Evolutionary conservation across 371 early-diverging fungal species (phyloP).

Genomic region (Mucor velutinosus): DNA sequence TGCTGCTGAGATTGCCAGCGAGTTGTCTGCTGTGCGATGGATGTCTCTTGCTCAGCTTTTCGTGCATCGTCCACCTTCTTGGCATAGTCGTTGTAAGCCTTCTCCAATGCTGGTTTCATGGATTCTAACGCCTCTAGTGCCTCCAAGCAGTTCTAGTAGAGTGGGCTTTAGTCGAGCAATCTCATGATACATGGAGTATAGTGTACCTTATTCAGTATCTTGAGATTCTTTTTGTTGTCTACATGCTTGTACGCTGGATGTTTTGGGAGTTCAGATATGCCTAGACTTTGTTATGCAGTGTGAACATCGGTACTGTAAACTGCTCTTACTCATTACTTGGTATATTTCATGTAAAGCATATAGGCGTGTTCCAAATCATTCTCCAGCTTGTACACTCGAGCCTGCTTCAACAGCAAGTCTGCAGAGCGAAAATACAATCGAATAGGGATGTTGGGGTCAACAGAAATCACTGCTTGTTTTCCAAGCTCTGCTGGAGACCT

Average conservation of each 20-base stretch:
- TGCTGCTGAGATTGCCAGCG: conserved; percentile 6
- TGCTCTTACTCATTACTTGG: conserved; percentile 41
- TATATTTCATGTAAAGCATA: conserved; percentile 56
- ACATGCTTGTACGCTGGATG: conserved; percentile 52
- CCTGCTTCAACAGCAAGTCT: conserved; percentile 55
- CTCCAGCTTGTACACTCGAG: conserved; percentile 54
- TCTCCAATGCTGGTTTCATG: conserved; percentile 45
- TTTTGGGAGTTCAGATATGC: conserved; percentile 54
- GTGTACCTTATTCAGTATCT: conserved; percentile 35
- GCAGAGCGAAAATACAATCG: conserved; percentile 62
- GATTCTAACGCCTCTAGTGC: conserved; percentile 51
- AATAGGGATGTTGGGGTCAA: conserved; percentile 52
- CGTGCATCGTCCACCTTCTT: conserved; percentile 11
- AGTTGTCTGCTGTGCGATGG: not conserved
- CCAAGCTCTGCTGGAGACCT: conserved; percentile 45
- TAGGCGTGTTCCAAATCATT: conserved; percentile 58
- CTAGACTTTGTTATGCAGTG: conserved; percentile 26
- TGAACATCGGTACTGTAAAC: not conserved
- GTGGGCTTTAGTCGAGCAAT: not conserved
- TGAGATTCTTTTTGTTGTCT: conserved; percentile 37
- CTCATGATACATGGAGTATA: not conserved
- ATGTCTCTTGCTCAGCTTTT: conserved; percentile 6
- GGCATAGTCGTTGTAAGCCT: conserved; percentile 23
- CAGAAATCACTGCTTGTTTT: conserved; percentile 31
- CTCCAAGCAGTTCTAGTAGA: conserved; percentile 46